Evolutionary conservation across 2,329 filamentous ascomycete genomes (phyloP).

Genomic region (Aspergillus neotritici): DNA sequence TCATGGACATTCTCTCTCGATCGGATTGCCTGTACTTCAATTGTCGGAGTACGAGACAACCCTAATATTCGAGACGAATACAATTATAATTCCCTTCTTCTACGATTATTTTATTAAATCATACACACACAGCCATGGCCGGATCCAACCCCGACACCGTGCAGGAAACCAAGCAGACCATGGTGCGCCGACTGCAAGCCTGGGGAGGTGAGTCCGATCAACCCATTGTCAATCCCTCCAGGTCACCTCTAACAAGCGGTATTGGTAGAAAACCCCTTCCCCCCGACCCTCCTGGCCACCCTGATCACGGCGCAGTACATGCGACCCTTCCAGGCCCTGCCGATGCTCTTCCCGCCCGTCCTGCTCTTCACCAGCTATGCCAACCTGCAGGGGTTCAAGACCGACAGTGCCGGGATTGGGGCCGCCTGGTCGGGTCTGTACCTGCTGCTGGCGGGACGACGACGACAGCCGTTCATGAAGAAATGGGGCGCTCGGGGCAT

Average conservation of each 20-base stretch:
- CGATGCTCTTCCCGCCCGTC: constrained; percentile 62
- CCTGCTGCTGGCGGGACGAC: constrained; percentile 55
- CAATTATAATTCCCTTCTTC: neutral
- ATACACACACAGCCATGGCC: constrained; percentile 20
- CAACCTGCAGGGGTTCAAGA: constrained; percentile 57
- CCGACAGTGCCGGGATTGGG: constrained; percentile 58
- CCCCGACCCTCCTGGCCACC: constrained; percentile 60
- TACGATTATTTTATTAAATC: neutral
- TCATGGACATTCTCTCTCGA: constrained; percentile 1
- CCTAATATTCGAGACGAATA: too few relatives aligned
- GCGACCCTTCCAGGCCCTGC: constrained; percentile 60
- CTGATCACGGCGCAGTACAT: constrained; percentile 61
- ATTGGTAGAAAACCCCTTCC: constrained; percentile 56
- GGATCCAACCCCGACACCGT: constrained; percentile 19
- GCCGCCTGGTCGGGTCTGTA: constrained; percentile 63
- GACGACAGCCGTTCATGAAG: constrained; percentile 45
- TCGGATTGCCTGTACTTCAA: neutral
- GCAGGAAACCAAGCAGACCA: constrained; percentile 34
- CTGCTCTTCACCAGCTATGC: constrained; percentile 62
- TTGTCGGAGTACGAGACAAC: too few relatives aligned
- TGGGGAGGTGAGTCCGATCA: constrained; percentile 37
- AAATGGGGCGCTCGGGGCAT: constrained; percentile 43
- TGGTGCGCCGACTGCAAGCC: constrained; percentile 34
- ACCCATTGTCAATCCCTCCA: constrained; percentile 4
- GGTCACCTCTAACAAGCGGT: neutral